Conservation (phyloP, 2,329 filamentous ascomycete species). For the Penicillium sp. region DNA sequence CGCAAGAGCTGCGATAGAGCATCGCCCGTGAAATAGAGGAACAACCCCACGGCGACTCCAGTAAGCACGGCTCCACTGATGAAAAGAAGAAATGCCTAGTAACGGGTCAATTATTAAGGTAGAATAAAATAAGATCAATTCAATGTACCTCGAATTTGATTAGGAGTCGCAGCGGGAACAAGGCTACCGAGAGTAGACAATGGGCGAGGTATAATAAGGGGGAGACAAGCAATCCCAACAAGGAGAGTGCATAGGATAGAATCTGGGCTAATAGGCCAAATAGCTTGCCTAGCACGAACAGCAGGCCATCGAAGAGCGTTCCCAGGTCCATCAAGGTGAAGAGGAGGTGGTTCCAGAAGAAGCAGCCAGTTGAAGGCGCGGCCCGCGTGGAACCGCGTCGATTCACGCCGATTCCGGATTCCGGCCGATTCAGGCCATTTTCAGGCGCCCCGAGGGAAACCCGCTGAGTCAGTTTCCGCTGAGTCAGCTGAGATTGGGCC, state of each 20-base stretch:
- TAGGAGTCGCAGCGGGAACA: constrained; percentile 57
- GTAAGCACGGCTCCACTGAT: constrained; percentile 63
- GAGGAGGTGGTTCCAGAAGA: no score
- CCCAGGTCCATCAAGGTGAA: background rate
- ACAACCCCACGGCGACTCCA: constrained; percentile 66
- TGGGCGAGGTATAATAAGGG: constrained; percentile 55
- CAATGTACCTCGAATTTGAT: constrained; percentile 61
- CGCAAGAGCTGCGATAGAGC: constrained; percentile 56
- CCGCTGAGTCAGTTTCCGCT: no score
- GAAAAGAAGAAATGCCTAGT: constrained; percentile 23
- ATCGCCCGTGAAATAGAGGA: constrained; percentile 62
- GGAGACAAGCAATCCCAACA: constrained; percentile 47
- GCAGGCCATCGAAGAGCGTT: background rate
- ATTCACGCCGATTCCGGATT: no score
- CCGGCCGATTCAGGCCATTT: no score
- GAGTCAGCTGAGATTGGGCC: background rate
- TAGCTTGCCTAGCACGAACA: constrained; percentile 12
- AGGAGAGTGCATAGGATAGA: constrained; percentile 25
- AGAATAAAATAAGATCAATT: background rate
- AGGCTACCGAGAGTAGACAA: constrained; percentile 44
- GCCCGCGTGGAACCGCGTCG: background rate
- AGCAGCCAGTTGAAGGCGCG: no score
- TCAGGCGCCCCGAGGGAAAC: no score
- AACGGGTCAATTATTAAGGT: constrained; percentile 2
- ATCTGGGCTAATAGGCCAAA: constrained; percentile 13